Conservation (phyloP, 352 stramenopile genomes). For the Phytophthora chlamydospora region DNA sequence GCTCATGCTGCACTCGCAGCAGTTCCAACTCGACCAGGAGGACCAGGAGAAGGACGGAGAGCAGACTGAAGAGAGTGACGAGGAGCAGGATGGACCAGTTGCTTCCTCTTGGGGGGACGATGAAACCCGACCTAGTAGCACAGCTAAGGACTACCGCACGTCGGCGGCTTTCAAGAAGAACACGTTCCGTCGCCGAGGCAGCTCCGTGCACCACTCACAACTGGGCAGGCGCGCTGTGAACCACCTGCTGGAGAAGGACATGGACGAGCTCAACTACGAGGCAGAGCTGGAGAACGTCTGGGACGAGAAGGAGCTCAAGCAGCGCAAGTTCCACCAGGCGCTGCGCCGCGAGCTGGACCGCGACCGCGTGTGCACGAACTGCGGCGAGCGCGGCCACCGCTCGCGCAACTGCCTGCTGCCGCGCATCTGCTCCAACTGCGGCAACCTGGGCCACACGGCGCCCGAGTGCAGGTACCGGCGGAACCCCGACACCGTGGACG, state of each 20-base stretch:
- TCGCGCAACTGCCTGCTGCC: constrained; percentile 74
- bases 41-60: constrained; percentile 20
- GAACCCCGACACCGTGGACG: constrained; percentile 37
- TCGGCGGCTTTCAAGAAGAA: constrained; percentile 1
- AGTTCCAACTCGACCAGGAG: constrained; percentile 56
- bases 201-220: constrained; percentile 9
- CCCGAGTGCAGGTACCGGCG: constrained; percentile 52
- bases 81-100: not conserved
- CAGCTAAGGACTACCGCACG: not conserved
- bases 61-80: constrained; percentile 10
- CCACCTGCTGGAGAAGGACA: constrained; percentile 26
- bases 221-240: constrained; percentile 24
- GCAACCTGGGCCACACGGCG: constrained; percentile 64
- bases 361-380: constrained; percentile 77
- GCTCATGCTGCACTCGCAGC: constrained; percentile 67
- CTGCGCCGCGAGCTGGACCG: constrained; percentile 61
- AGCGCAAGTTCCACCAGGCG: constrained; percentile 71
- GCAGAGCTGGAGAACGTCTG: constrained; percentile 66
- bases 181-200: constrained; percentile 24
- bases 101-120: not conserved
- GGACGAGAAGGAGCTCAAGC: constrained; percentile 37
- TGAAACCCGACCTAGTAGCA: not conserved
- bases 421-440: constrained; percentile 81
- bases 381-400: constrained; percentile 74
- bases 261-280: constrained; percentile 75